Evolutionary conservation across 2,329 filamentous ascomycete genomes (phyloP).

Genomic region (Aspergillus chevalieri): DNA sequence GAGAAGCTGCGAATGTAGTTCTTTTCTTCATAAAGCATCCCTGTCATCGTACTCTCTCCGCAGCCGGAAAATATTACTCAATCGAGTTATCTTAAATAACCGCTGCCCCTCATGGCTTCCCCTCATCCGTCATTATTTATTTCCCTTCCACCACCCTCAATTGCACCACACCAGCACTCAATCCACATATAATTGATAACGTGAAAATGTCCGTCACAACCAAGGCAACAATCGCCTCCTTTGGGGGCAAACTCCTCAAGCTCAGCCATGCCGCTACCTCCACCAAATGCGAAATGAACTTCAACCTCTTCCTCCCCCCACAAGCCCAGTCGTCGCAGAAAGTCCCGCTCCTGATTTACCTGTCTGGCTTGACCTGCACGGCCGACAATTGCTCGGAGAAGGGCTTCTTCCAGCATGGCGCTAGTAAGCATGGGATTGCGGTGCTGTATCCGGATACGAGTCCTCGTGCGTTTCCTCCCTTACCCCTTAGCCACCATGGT

Average conservation of each 20-base stretch:
- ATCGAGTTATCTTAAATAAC: neutral
- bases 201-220: slow-evolving; percentile 72
- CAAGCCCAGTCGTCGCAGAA: slow-evolving; percentile 55
- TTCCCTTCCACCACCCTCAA: neutral
- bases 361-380: slow-evolving; percentile 91
- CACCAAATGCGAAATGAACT: slow-evolving; percentile 81
- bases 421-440: slow-evolving; percentile 76
- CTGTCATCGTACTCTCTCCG: neutral
- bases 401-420: slow-evolving; percentile 85
- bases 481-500: neutral
- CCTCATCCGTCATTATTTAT: slow-evolving; percentile 18
- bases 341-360: slow-evolving; percentile 82
- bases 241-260: slow-evolving; percentile 92
- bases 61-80: neutral
- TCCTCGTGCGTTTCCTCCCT: slow-evolving; percentile 55
- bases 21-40: neutral
- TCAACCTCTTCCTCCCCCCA: slow-evolving; percentile 87
- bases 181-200: slow-evolving; percentile 3
- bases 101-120: slow-evolving; percentile 10
- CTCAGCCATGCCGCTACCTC: slow-evolving; percentile 74
- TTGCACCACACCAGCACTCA: neutral
- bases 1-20: neutral
- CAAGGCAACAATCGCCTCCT: slow-evolving; percentile 81
- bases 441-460: slow-evolving; percentile 93
- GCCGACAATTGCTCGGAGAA: slow-evolving; percentile 71